Evolutionary conservation across 495 filamentous ascomycete species (phyloP), one percentile per base, ranked within the genome.

Genomic region (Immersiella caudata): DNA sequence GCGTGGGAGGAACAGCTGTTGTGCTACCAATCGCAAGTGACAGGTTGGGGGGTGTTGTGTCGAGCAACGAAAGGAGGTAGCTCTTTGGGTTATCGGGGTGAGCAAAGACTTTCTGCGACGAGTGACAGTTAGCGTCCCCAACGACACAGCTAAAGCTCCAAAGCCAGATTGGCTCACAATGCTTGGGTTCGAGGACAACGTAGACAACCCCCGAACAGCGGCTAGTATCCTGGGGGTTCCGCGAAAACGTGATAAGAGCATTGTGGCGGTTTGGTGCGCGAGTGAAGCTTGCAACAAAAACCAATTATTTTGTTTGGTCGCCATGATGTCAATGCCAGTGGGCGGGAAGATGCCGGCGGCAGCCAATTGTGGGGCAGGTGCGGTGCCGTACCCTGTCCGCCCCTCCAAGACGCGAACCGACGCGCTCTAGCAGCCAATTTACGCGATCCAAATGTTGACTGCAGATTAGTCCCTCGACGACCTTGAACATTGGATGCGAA

Each of bases 1-100:
- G 88, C 0, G 90, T 92, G 18, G 93, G 93, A 2, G 93, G 94
- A 27, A 95, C 68, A 59, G 84, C 76, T 25, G 87, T 85, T 0
- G 91, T 88, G 22, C 87, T 87, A 66, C 94, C 95, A 70, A 97
- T 89, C 14, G 93, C 87, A 29, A 97, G 81, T 46, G 83, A 74
- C 6, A 83, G 76, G 22, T 81, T 89, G 1, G 92, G 91, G 1
- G 94, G 93, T 12, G 85, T 77, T 12, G 89, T 90, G n/a, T 89
- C 82, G 59, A 97, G 88, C 54, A 93, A 85, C 46, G 92, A 87
- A 46, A 97, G 87, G 65, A 92, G 81, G 74, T 91, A 79, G 24
- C 71, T 74, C 64, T 73, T 79, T 16, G 78, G 73, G 2, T 79
- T 62, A 49, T 74, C 63, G 18, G 84, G 76, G 65, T 85, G 79